Percentiles rank a stretch among this genome's conserved stretches.
Evolutionary conservation across 2,329 filamentous ascomycete genomes (phyloP).

Genomic region (Cyclaneusma minus): DNA sequence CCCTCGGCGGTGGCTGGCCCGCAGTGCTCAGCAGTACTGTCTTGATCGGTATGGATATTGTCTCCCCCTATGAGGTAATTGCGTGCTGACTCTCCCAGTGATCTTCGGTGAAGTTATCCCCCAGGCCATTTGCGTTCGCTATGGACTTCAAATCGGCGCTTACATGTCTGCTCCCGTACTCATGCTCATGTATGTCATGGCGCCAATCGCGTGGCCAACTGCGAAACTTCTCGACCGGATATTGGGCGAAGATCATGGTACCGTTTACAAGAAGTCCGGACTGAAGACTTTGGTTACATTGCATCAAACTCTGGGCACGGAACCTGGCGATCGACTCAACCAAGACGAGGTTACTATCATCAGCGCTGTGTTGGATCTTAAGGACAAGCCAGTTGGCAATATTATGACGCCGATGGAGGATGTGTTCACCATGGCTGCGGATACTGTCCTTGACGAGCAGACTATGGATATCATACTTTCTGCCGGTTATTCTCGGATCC

Average conservation of each 20-base stretch:
- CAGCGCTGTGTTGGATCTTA: conserved; percentile 86
- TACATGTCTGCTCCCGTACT: conserved; percentile 85
- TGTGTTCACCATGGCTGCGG: conserved; percentile 92
- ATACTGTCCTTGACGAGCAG: conserved; percentile 79
- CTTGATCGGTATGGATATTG: conserved; percentile 57
- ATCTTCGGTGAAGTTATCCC: conserved; percentile 96
- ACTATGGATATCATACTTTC: conserved; percentile 92
- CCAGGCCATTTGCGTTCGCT: conserved; percentile 91
- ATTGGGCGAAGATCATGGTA: conserved; percentile 88
- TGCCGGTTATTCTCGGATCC: conserved; percentile 89
- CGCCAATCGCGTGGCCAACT: conserved; percentile 83
- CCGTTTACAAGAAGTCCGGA: conserved; percentile 94
- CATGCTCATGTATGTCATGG: conserved; percentile 79
- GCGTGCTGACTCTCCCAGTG: conserved; percentile 36
- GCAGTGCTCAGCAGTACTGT: conserved; percentile 88
- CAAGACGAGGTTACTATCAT: conserved; percentile 98
- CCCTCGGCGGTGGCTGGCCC: conserved; percentile 84
- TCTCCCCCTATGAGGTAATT: conserved; percentile 1
- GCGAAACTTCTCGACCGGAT: conserved; percentile 90
- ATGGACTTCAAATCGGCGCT: conserved; percentile 85
- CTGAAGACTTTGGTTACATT: conserved; percentile 91
- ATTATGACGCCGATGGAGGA: conserved; percentile 99
- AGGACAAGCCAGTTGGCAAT: conserved; percentile 83
- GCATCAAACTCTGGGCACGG: conserved; percentile 79
- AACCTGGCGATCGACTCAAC: conserved; percentile 73